phyloP scores from a whole-genome alignment of 345 rosid genomes.

The Hibiscus trionum region DNA sequence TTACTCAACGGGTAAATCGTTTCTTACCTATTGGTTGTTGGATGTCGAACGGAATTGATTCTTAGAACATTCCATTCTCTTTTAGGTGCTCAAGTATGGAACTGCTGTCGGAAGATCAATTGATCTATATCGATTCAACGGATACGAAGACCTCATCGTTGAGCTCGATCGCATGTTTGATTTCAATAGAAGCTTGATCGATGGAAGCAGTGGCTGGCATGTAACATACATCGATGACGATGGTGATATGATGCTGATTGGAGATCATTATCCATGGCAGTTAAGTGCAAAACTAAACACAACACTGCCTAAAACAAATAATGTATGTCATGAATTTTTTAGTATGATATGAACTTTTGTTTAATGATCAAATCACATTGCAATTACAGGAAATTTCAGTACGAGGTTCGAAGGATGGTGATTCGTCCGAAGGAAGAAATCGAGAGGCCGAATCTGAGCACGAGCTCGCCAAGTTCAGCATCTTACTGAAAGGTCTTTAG shows the following conservation, averaged over 20 bases:
- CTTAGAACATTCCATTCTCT: background rate
- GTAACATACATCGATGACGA: constrained; percentile 28
- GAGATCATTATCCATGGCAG: constrained; percentile 37
- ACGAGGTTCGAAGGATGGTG: constrained; percentile 21
- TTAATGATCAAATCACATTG: background rate
- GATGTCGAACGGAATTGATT: background rate
- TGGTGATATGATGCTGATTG: constrained; percentile 31
- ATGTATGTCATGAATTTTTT: background rate
- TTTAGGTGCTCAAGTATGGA: constrained; percentile 43
- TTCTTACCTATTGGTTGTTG: background rate
- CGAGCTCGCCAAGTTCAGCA: constrained; percentile 19
- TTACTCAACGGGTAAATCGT: background rate
- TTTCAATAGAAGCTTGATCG: constrained; percentile 32
- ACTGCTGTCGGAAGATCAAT: constrained; percentile 29
- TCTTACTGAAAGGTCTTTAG: background rate
- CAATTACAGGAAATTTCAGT: constrained; percentile 31
- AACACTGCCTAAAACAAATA: background rate
- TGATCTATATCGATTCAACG: constrained; percentile 25
- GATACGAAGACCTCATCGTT: constrained; percentile 28
- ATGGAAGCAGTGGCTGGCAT: constrained; percentile 34
- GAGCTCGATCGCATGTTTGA: constrained; percentile 44
- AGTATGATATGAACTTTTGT: background rate
- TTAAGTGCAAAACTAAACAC: constrained; percentile 24
- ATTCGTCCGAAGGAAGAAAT: constrained; percentile 29
- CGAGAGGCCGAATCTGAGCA: constrained; percentile 13